phyloP scores from a whole-genome alignment of 352 stramenopile genomes.

The Pythium folliculosum region DNA sequence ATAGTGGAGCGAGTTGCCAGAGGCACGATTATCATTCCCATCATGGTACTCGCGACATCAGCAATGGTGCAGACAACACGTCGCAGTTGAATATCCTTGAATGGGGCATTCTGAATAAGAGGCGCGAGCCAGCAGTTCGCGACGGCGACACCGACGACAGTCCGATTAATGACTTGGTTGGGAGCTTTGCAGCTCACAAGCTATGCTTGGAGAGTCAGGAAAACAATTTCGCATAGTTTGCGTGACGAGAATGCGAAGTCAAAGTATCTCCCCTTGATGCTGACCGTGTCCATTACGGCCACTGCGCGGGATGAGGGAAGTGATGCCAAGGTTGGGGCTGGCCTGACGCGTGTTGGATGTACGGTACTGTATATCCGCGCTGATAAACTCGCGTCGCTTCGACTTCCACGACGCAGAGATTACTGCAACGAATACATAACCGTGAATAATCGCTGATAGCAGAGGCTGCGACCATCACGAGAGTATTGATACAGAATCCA shows the following conservation, averaged over 20 bases:
- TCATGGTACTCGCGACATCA: background rate
- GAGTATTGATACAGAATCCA: background rate
- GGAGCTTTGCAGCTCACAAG: background rate
- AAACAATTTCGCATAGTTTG: constrained; percentile 1
- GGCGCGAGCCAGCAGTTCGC: constrained; percentile 5
- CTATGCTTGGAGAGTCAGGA: constrained; percentile 1
- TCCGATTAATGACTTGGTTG: background rate
- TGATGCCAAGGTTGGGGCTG: background rate
- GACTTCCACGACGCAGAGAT: background rate
- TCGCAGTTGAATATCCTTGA: background rate
- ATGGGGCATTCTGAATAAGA: background rate
- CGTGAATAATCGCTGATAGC: background rate
- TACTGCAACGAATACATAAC: background rate
- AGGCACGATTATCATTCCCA: background rate
- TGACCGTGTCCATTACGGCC: background rate
- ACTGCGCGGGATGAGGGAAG: background rate
- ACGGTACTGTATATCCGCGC: background rate
- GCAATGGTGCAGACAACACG: background rate
- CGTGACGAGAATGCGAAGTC: background rate
- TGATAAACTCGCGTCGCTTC: background rate
- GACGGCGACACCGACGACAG: background rate
- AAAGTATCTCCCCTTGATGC: constrained; percentile 2
- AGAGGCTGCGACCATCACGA: background rate
- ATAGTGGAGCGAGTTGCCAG: background rate
- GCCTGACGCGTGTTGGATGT: background rate